Evolutionary conservation across 768 basidiomycete species (phyloP).

Genomic region (Mycena metata): DNA sequence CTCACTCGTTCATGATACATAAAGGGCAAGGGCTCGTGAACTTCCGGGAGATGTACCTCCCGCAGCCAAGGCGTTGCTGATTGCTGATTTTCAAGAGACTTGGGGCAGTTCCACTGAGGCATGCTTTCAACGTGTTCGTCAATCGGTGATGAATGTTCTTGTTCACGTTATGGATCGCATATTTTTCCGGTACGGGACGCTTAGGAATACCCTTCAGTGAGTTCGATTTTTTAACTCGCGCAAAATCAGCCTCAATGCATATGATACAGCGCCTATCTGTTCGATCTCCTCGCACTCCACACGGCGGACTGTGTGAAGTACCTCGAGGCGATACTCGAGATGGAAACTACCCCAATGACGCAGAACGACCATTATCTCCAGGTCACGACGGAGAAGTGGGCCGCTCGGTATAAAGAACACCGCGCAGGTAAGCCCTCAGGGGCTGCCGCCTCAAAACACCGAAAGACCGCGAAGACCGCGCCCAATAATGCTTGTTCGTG

Average conservation of each 20-base stretch:
- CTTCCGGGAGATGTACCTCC: constrained; percentile 55
- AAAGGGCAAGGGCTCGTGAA: constrained; percentile 52
- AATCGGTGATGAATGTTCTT: constrained; percentile 44
- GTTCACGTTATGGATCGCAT: not conserved
- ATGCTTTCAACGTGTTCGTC: constrained; percentile 41
- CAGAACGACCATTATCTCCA: constrained; percentile 52
- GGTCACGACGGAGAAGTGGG: constrained; percentile 46
- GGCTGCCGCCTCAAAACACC: no score
- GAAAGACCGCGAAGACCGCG: no score
- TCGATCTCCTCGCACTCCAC: not conserved
- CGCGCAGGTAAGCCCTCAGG: constrained; percentile 37
- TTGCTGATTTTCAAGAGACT: constrained; percentile 45
- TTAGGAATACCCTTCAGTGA: not conserved
- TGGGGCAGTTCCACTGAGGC: constrained; percentile 44
- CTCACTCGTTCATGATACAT: not conserved
- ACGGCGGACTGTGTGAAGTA: not conserved
- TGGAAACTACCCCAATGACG: constrained; percentile 54
- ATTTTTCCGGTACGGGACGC: not conserved
- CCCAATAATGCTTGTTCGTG: no score
- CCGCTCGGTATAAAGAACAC: constrained; percentile 47
- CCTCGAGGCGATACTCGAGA: constrained; percentile 44
- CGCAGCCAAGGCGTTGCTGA: constrained; percentile 49
- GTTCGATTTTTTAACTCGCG: not conserved
- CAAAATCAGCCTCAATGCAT: no score
- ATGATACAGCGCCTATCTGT: not conserved